Base-by-base conservation (phyloP, 2,329 filamentous ascomycete species). In the Herpotrichia juniperi region DNA sequence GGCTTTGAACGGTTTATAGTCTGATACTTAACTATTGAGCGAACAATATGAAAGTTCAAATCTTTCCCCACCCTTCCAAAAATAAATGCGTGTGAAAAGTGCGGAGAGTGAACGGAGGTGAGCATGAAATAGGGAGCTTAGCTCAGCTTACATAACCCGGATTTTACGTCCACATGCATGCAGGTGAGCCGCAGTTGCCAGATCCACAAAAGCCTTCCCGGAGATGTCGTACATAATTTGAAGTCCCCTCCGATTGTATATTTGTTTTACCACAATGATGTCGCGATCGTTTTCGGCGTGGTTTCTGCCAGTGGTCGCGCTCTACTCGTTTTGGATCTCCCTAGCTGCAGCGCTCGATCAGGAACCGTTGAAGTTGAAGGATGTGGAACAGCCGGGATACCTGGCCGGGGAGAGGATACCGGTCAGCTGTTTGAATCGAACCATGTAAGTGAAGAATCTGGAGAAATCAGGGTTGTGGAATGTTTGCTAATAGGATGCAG, bases 371-470 rank as follows among this genome's bases (percentile, higher is more conserved):
- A 68, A 71, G 34, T 57, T 54, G 21, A n/a, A n/a, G 17, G 53
- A 63, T 19, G 67, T 66, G 42, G 63, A 70, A 48, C 68, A 69
- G 55, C 64, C 70, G 42, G 77, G 75, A 25, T 82, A 82, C 67
- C 75, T 74, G 42, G 68, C 75, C 16, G 80, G 79, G 22, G 74
- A 81, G 53, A 70, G 67, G 30, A 81, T 83, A 49, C 79, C 81
- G 1, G 77, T 83, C 10, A 76, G 66, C 54, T 83, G 81, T 66
- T 63, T 83, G 58, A 81, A 82, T 57, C 64, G 80, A 51, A 80
- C 78, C 17, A 76, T 80, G 79, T 82, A 71, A 54, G 75, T 69
- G 6, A 4, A n/a, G n/a, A n/a, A 8, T 10, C 21, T 24, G 4
- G 5, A 17, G 14, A 9, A 43, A 6, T 6, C 19, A n/a, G 12